Evolutionary conservation across 805 yeast species (phyloP).

Genomic region (Ogataea ganodermae): DNA sequence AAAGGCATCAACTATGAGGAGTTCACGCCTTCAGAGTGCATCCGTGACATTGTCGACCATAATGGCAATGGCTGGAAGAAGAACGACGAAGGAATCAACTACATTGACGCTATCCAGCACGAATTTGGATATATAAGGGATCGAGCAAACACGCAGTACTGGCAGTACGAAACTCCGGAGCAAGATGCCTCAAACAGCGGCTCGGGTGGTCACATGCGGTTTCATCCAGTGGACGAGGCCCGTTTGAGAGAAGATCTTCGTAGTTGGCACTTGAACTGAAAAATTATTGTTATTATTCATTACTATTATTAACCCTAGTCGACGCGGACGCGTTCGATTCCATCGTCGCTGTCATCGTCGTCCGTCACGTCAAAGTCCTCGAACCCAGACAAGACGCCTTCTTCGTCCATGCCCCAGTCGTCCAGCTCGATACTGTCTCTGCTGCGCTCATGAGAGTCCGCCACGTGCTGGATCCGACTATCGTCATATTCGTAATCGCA

Average conservation of each 20-base stretch:
- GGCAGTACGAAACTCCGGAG: not conserved
- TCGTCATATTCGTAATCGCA: conserved; percentile 7
- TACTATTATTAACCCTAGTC: not conserved
- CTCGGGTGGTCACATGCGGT: conserved; percentile 7
- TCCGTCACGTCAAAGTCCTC: conserved; percentile 29
- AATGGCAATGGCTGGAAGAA: conserved; percentile 71
- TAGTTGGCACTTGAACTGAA: conserved; percentile 41
- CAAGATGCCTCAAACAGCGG: no score
- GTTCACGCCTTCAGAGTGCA: conserved; percentile 66
- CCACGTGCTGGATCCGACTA: conserved; percentile 8
- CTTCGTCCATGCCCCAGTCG: conserved; percentile 19
- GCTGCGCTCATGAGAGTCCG: conserved; percentile 3
- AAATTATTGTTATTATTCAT: not conserved
- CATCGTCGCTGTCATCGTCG: conserved; percentile 35
- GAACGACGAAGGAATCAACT: conserved; percentile 45
- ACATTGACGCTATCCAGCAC: conserved; percentile 38
- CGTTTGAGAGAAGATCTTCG: conserved; percentile 38
- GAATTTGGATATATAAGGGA: conserved; percentile 19
- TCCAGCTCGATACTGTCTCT: conserved; percentile 8
- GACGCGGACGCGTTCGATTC: conserved; percentile 29
- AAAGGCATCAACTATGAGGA: conserved; percentile 37
- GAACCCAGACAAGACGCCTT: conserved; percentile 23
- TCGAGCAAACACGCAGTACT: not conserved
- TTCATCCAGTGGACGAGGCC: conserved; percentile 33
- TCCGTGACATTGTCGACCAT: conserved; percentile 66